Base-by-base conservation (phyloP, 148 eudicot genomes). In the Salicornia ramosissima region DNA sequence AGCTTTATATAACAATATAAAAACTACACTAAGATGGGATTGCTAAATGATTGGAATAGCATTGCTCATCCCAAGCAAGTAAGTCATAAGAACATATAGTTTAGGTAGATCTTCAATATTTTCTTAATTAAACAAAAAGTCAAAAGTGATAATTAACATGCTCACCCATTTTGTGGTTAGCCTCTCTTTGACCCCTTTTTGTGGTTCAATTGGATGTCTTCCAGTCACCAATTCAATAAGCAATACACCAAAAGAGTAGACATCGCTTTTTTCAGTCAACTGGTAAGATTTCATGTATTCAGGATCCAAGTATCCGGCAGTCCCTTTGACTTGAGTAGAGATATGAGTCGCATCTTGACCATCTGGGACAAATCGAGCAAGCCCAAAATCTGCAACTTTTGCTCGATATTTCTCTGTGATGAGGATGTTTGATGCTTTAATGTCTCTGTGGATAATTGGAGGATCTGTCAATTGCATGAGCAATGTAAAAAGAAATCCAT, bases 381-480 rank as follows among this genome's bases (percentile, higher is more conserved):
- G 86, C 64, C 93, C 96, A 71, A 90, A 90, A 70, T 90, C 92
- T 33, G 96, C 87, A 33, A 90, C 96, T 82, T 90, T 90, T 28
- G 93, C 96, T 22, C 87, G 84, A 33, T 84, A 74, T 63, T 83
- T 90, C 74, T 90, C 87, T 26, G 92, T 87, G 69, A 90, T 80
- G 66, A 90, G 91, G 70, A 90, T 73, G 64, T 90, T 90, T 47
- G 93, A 83, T 61, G 93, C 72, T 74, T 90, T 90, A 52, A 90
- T 86, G 79, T 90, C 97, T 83, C 97, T 85, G 81, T 90, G 97
- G 78, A 90, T 86, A 58, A 90, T 88, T 75, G 90, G 89, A 77
- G 73, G 86, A 81, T 90, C 96, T 90, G 93, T 73, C 76, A 80
- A 72, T 61, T 33, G 68, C 70, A 73, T 29, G 13, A 63, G n/a